Conservation (phyloP, 495 filamentous ascomycete genomes). For the Penicillium malachiteum region DNA sequence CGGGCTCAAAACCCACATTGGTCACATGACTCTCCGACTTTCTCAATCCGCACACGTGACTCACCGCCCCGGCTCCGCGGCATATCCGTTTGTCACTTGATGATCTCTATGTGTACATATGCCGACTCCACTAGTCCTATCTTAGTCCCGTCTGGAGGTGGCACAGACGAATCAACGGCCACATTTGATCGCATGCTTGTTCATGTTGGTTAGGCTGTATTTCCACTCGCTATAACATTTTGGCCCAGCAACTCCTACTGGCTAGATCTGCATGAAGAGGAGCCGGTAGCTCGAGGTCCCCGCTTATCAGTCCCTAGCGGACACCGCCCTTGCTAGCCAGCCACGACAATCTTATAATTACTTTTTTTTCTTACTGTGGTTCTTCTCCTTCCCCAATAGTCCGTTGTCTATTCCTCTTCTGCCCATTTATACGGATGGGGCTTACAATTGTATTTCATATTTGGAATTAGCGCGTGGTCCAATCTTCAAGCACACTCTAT, state of each 20-base stretch:
- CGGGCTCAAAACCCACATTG: conserved; percentile 49
- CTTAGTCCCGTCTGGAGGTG: not conserved
- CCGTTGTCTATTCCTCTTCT: not conserved
- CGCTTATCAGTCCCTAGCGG: conserved; percentile 18
- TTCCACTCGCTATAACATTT: not conserved
- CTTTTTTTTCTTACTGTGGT: not conserved
- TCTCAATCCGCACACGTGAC: conserved; percentile 25
- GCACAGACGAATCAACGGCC: not conserved
- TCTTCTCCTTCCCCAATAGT: not conserved
- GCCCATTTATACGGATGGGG: conserved; percentile 1
- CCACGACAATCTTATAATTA: conserved; percentile 5
- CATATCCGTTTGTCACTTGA: not conserved
- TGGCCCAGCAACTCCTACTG: conserved; percentile 24
- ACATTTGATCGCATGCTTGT: not conserved
- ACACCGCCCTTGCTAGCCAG: conserved; percentile 25
- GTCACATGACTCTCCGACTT: not conserved
- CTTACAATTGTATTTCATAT: not conserved
- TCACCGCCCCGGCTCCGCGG: conserved; percentile 25
- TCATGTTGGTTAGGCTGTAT: not conserved
- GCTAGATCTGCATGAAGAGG: conserved; percentile 2
- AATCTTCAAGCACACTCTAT: conserved; percentile 13
- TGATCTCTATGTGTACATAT: not conserved
- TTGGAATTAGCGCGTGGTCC: not conserved
- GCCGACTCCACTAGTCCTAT: not conserved
- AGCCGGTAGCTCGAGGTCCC: not conserved